Percentiles rank a stretch among this genome's conserved stretches.
Conservation (phyloP, 1,284 basidiomycete genomes). For the Ganoderma sinense region DNA sequence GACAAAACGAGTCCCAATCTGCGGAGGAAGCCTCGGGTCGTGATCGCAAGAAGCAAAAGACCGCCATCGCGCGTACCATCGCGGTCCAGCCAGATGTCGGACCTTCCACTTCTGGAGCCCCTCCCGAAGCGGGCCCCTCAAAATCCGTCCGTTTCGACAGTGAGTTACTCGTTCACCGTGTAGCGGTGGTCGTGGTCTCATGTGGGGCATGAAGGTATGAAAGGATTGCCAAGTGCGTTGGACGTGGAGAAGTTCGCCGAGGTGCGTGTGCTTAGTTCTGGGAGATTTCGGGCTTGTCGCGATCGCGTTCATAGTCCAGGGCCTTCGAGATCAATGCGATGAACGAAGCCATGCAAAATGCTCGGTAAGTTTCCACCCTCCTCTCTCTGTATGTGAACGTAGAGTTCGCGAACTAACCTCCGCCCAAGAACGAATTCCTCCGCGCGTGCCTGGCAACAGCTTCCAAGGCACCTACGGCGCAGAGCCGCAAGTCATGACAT, state of each 20-base stretch:
- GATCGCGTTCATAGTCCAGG: constrained; percentile 63
- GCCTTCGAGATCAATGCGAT: constrained; percentile 90
- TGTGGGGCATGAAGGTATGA: constrained; percentile 49
- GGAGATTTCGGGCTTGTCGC: neutral
- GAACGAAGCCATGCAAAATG: constrained; percentile 83
- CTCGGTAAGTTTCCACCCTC: constrained; percentile 57
- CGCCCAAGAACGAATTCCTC: constrained; percentile 57
- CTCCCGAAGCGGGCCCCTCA: constrained; percentile 49
- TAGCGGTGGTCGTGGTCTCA: neutral
- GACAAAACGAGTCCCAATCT: constrained; percentile 45
- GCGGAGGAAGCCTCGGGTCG: constrained; percentile 49
- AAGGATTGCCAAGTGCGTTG: constrained; percentile 74
- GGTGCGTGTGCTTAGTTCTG: constrained; percentile 49
- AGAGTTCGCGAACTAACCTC: neutral
- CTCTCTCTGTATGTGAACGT: neutral
- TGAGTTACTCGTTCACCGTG: constrained; percentile 33
- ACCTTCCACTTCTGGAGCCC: constrained; percentile 31
- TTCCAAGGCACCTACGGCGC: constrained; percentile 88
- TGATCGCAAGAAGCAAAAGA: constrained; percentile 74
- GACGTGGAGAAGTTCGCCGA: constrained; percentile 90
- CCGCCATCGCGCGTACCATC: constrained; percentile 71
- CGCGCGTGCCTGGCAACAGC: constrained; percentile 88
- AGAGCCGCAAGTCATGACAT: constrained; percentile 94
- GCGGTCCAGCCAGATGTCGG: constrained; percentile 55
- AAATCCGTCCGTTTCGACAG: constrained; percentile 49